Evolutionary conservation across 2,329 filamentous ascomycete species (phyloP), one percentile per base, ranked within the genome.

Genomic region (Hypoxylon sp.): DNA sequence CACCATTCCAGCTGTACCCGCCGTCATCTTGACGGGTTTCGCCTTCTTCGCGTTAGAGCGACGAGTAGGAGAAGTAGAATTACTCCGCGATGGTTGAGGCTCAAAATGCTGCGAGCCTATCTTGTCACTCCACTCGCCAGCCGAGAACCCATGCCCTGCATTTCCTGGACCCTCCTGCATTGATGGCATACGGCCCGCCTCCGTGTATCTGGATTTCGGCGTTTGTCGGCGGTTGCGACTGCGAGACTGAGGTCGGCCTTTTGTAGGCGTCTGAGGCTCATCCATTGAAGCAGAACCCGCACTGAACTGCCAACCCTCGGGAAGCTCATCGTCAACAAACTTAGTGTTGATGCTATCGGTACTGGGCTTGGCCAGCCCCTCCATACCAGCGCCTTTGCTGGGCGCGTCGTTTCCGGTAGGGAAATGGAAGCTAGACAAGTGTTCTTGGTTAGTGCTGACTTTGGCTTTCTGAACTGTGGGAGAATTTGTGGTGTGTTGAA

Each of bases 261-360:
- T 81, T 40, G 78, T 73, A 70, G 73, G 73, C 27, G 72, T 74
- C 55, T 61, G 73, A 44, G 70, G 80, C 74, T 73, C 78, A 14
- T 63, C 73, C 20, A 73, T 70, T 8, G 75, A 62, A 14, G 75
- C 75, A 35, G 79, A 80, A 4, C 86, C 86, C 11, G 87, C 87
- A 60, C 79, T 87, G 69, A 89, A 89, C 61, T 85, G 80, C 83
- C 83, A 87, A 20, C 79, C 77, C 35, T 80, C 78, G 4, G 80
- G 72, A 48, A 80, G 77, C 20, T 88, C 84, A 13, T 85, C 83
- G 3, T 85, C 81, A 20, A 84, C 84, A 77, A 91, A 91, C 42
- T 81, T 86, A 17, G 88, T 90, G 77, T 89, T 88, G 72, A 91
- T 90, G 57, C 86, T 88, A 63, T 91, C 88, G 20, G 85, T 80